phyloP scores from a whole-genome alignment of 1,139 yeast genomes.

The Zygosaccharomyces pseudobailii region DNA sequence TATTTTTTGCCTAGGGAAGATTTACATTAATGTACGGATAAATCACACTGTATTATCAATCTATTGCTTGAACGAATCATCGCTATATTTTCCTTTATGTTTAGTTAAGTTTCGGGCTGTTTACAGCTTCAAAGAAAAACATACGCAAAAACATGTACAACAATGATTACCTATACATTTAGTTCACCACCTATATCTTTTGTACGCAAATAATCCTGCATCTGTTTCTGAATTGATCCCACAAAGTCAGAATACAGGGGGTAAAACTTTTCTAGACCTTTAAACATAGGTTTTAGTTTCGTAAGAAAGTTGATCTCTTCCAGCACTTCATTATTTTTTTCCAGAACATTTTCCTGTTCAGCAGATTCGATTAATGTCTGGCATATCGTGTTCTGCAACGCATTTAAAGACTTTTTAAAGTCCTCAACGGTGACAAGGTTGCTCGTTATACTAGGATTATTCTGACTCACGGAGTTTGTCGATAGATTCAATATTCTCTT shows the following conservation, averaged over 20 bases:
- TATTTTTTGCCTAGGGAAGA: no score
- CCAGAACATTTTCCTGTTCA: constrained; percentile 26
- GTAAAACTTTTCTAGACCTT: constrained; percentile 46
- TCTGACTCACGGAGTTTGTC: constrained; percentile 7
- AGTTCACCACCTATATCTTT: constrained; percentile 22
- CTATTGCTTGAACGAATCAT: no score
- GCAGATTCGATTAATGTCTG: constrained; percentile 37
- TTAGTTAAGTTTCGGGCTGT: no score
- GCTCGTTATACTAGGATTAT: neutral
- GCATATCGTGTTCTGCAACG: constrained; percentile 41
- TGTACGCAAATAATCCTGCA: constrained; percentile 35
- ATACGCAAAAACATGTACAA: constrained; percentile 16
- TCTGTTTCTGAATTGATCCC: constrained; percentile 35
- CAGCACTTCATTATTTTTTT: constrained; percentile 34
- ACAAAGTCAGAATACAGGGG: constrained; percentile 45
- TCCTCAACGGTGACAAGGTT: constrained; percentile 21
- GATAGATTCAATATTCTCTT: constrained; percentile 36
- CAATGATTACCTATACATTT: constrained; percentile 3
- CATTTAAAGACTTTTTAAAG: constrained; percentile 41
- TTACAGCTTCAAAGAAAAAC: neutral
- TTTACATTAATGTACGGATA: no score
- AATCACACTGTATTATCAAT: no score
- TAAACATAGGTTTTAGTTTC: constrained; percentile 49
- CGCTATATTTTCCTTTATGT: no score
- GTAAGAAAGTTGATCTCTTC: constrained; percentile 42